Conservation (phyloP, 169 alveolate species). For the Plasmodium vivax region DNA sequence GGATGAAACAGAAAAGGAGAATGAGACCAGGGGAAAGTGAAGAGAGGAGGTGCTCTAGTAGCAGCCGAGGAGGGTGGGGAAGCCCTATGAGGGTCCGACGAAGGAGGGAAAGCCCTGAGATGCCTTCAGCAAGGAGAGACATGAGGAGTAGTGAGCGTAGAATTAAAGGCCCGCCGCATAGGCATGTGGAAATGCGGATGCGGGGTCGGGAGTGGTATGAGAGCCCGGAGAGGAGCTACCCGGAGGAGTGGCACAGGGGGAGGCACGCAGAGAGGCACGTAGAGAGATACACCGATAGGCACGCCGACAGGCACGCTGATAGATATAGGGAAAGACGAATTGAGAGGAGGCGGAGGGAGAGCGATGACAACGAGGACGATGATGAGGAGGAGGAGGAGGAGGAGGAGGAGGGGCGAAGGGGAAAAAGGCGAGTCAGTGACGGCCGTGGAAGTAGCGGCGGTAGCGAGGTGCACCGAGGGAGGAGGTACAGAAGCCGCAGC, state of each 20-base stretch:
- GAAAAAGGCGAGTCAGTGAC: not conserved
- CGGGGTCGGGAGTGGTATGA: conserved; percentile 11
- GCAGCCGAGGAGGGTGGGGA: not conserved
- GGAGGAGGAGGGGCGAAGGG: not conserved
- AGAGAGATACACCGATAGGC: not conserved
- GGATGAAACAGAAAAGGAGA: not conserved
- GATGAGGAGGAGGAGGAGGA: not conserved
- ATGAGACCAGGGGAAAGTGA: not conserved
- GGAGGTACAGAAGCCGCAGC: not conserved
- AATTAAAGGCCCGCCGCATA: conserved; percentile 1
- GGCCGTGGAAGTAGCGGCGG: not conserved
- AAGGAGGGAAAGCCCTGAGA: not conserved
- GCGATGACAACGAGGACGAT: not conserved
- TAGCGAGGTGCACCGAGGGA: not conserved
- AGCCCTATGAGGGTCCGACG: not conserved
- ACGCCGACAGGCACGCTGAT: not conserved
- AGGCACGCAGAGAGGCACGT: not conserved
- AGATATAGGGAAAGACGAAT: not conserved
- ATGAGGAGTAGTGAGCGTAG: not conserved
- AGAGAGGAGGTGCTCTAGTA: not conserved
- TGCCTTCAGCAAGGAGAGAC: not conserved
- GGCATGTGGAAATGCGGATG: conserved; percentile 43
- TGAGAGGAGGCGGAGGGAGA: not conserved
- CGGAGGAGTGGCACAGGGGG: not conserved
- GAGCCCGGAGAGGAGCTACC: not conserved